Conservation (phyloP, 495 filamentous ascomycete species). For the Pseudoneurospora amorphoporcata region DNA sequence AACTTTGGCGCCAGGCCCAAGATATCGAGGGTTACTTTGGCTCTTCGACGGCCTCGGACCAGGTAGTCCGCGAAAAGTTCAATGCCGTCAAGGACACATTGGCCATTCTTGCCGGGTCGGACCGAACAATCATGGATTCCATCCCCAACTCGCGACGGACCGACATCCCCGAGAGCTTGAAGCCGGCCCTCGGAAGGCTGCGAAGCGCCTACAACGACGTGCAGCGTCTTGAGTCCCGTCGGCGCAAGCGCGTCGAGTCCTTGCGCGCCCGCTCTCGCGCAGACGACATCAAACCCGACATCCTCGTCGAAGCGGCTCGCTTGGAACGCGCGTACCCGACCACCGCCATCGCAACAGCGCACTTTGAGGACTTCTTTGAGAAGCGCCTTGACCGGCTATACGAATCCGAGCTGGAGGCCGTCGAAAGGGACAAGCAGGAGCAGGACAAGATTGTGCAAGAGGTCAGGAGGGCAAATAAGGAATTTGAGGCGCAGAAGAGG, state of each 20-base stretch:
- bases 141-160: constrained; percentile 77
- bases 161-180: constrained; percentile 67
- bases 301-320: constrained; percentile 70
- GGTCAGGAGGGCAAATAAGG: constrained; percentile 62
- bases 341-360: constrained; percentile 66
- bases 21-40: constrained; percentile 86
- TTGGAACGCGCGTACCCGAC: constrained; percentile 79
- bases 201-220: constrained; percentile 75
- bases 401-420: constrained; percentile 57
- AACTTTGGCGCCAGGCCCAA: constrained; percentile 60
- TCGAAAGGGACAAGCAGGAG: constrained; percentile 61
- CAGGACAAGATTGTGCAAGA: constrained; percentile 62
- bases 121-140: constrained; percentile 72
- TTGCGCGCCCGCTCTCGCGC: constrained; percentile 66
- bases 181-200: constrained; percentile 63
- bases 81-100: constrained; percentile 64
- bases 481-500: constrained; percentile 57
- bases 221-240: constrained; percentile 63
- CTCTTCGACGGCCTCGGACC: constrained; percentile 74
- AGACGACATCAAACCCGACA: constrained; percentile 82
- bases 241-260: constrained; percentile 63
- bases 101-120: constrained; percentile 62
- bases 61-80: constrained; percentile 68
- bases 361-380: constrained; percentile 89
- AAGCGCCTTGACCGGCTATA: constrained; percentile 64